Evolutionary conservation across 305 asterid genomes (phyloP).

Genomic region (Ilex paraguariensis): DNA sequence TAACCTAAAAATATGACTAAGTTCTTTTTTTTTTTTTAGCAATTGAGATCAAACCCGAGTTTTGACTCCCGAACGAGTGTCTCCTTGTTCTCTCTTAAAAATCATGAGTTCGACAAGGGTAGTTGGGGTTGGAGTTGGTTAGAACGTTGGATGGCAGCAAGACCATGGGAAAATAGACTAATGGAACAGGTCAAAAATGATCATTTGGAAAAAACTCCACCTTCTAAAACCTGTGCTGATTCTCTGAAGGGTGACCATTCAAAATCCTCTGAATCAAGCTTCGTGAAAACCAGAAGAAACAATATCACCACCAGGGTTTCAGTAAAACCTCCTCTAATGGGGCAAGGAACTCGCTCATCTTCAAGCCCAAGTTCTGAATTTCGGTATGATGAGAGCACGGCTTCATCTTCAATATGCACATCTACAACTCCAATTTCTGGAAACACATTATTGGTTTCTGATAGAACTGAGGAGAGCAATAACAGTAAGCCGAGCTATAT

Average conservation of each 20-base stretch:
- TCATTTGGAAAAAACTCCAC: conserved; percentile 38
- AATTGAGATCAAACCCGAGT: conserved; percentile 56
- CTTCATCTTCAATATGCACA: conserved; percentile 81
- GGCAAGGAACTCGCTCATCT: conserved; percentile 47
- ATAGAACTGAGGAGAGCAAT: conserved; percentile 52
- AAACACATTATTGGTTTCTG: conserved; percentile 38
- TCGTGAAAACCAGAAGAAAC: conserved; percentile 60
- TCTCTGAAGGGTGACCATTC: conserved; percentile 20
- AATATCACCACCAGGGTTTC: conserved; percentile 64
- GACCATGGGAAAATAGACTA: conserved; percentile 89
- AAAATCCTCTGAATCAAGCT: conserved; percentile 40
- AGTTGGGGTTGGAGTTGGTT: conserved; percentile 93
- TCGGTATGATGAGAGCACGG: conserved; percentile 70
- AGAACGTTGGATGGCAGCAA: conserved; percentile 98
- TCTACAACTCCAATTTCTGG: conserved; percentile 62
- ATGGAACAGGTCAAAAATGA: conserved; percentile 51
- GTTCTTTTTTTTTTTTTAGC: conserved; percentile 18
- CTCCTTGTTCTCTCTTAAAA: conserved; percentile 38
- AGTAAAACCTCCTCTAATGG: conserved; percentile 56
- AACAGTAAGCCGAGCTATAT: conserved; percentile 62
- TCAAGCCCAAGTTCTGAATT: conserved; percentile 92
- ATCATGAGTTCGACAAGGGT: conserved; percentile 44
- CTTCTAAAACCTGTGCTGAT: conserved; percentile 22
- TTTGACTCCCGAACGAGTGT: conserved; percentile 31
- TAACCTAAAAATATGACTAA: neutral